Evolutionary conservation across 2,329 filamentous ascomycete genomes (phyloP).

Genomic region (Aotearoamyces nothofagi): DNA sequence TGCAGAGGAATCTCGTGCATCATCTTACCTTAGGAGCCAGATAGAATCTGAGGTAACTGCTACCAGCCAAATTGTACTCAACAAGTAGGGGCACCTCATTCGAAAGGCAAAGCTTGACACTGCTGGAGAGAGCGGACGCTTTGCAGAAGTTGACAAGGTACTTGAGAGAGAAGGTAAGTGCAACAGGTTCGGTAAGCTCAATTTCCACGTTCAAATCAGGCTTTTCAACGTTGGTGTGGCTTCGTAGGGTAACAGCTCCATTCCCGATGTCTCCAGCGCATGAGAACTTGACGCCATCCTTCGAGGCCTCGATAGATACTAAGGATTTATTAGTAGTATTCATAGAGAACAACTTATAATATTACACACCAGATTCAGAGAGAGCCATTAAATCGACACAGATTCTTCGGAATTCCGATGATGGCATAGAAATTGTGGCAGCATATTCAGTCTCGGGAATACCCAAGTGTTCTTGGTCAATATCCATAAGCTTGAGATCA

Average conservation of each 20-base stretch:
- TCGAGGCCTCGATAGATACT: constrained; percentile 93
- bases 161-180: constrained; percentile 95
- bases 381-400: constrained; percentile 82
- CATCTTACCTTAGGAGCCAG: constrained; percentile 77
- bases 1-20: too few relatives aligned
- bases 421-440: constrained; percentile 78
- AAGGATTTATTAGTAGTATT: constrained; percentile 3
- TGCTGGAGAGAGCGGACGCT: constrained; percentile 65
- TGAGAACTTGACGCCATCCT: constrained; percentile 93
- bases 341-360: not conserved
- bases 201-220: constrained; percentile 75
- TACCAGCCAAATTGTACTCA: constrained; percentile 70
- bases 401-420: constrained; percentile 83
- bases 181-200: constrained; percentile 79
- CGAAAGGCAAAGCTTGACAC: constrained; percentile 85
- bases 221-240: constrained; percentile 81
- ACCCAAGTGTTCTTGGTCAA: constrained; percentile 97
- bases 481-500: constrained; percentile 99
- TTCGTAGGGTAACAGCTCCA: constrained; percentile 81
- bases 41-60: constrained; percentile 91
- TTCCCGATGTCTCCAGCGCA: constrained; percentile 93
- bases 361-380: constrained; percentile 76
- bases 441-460: constrained; percentile 99
- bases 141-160: constrained; percentile 99
- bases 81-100: constrained; percentile 93